Conservation (phyloP, 768 basidiomycete species). For the Russula sp. region DNA sequence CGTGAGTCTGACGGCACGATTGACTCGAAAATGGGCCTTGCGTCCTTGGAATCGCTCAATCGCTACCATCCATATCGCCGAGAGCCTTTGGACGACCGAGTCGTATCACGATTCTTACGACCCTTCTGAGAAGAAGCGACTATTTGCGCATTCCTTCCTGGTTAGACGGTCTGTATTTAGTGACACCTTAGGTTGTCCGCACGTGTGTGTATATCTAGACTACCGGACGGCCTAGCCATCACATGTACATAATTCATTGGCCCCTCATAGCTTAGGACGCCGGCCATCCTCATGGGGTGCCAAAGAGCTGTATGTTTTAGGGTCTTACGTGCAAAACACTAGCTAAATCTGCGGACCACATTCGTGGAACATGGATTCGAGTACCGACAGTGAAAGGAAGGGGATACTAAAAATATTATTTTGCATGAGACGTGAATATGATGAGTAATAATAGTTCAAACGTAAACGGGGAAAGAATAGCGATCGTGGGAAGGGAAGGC, state of each 20-base stretch:
- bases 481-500: not conserved
- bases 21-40: conserved; percentile 44
- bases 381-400: not conserved
- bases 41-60: conserved; percentile 54
- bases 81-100: conserved; percentile 59
- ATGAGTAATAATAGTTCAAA: conserved; percentile 28
- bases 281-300: conserved; percentile 1
- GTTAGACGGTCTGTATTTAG: not conserved
- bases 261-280: conserved; percentile 12
- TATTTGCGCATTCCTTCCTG: not conserved
- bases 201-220: conserved; percentile 14
- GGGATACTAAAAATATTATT: conserved; percentile 14
- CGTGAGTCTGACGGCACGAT: conserved; percentile 16
- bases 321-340: conserved; percentile 20
- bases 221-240: not conserved
- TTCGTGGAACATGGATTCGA: conserved; percentile 6
- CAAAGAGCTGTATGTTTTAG: conserved; percentile 23
- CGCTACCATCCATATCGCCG: conserved; percentile 57
- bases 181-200: conserved; percentile 10
- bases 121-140: conserved; percentile 16
- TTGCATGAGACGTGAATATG: conserved; percentile 10
- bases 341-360: conserved; percentile 13
- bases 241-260: conserved; percentile 20
- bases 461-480: conserved; percentile 15
- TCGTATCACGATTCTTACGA: conserved; percentile 38